These are phyloP conservation scores for Fusarium citri DNA, from an alignment of 2,329 filamentous ascomycete species.

Conservation along the genomic window DNA sequence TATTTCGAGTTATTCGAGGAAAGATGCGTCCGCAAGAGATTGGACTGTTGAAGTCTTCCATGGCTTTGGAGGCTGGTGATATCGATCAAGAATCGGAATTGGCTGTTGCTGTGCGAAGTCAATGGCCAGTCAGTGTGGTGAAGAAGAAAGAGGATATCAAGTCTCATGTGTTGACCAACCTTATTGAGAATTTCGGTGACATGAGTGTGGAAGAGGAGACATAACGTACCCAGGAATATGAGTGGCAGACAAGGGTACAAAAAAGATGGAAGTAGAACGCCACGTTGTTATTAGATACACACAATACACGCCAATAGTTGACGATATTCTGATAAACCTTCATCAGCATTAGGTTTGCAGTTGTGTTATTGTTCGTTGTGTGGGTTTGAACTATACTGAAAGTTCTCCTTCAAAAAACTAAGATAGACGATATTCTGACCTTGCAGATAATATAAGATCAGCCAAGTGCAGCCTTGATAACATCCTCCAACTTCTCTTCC, in stretches of 20 bases:
- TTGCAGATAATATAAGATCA: neutral
- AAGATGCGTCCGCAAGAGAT: constrained; percentile 50
- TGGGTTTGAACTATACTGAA: too few species aligned
- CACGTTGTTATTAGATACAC: neutral
- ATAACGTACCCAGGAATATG: neutral
- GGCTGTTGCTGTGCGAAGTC: constrained; percentile 45
- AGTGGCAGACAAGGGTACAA: too few species aligned
- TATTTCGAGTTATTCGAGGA: constrained; percentile 51
- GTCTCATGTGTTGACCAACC: constrained; percentile 35
- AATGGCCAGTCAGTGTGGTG: constrained; percentile 49
- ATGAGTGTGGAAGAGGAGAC: constrained; percentile 1
- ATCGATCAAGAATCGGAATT: constrained; percentile 32
- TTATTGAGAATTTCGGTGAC: constrained; percentile 37
- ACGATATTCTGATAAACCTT: neutral
- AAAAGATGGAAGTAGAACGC: neutral
- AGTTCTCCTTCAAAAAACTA: too few species aligned
- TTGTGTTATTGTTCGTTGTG: too few species aligned
- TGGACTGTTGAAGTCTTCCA: constrained; percentile 25
- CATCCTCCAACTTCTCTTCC: constrained; percentile 1
- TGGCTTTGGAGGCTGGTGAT: constrained; percentile 36
- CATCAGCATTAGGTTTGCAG: too few species aligned
- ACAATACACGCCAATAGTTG: neutral
- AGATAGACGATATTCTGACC: neutral
- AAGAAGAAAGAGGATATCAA: constrained; percentile 46
- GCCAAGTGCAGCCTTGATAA: neutral